Percentiles rank a stretch among this genome's conserved stretches.
Evolutionary conservation across 1,284 basidiomycete species (phyloP).

Genomic region (Moniliella sp.): DNA sequence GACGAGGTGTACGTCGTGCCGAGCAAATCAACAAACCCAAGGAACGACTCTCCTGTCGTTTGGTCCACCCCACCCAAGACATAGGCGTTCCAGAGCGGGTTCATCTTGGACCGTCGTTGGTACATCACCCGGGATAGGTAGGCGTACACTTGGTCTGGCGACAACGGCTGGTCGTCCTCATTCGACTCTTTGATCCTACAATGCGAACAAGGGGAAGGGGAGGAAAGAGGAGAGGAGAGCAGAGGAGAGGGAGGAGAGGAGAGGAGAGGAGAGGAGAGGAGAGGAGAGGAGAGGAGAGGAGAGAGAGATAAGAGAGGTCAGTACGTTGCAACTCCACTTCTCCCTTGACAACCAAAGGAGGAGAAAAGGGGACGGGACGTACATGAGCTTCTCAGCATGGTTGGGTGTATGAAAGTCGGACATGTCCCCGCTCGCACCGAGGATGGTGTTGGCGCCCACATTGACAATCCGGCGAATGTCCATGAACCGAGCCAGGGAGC

Average conservation of each 20-base stretch:
- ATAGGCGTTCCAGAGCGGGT: slow-evolving; percentile 87
- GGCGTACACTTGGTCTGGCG: slow-evolving; percentile 76
- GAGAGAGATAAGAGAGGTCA: too few relatives aligned
- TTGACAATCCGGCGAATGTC: slow-evolving; percentile 68
- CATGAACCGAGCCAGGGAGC: slow-evolving; percentile 88
- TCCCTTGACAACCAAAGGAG: background rate
- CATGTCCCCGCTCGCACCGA: slow-evolving; percentile 89
- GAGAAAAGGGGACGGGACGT: slow-evolving; percentile 1
- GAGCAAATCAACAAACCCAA: slow-evolving; percentile 84
- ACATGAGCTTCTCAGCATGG: slow-evolving; percentile 35
- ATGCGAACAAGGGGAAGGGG: too few relatives aligned
- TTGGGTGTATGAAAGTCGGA: slow-evolving; percentile 90
- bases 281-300: background rate
- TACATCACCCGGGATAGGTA: slow-evolving; percentile 84
- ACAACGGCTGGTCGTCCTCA: slow-evolving; percentile 59
- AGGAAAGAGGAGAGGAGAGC: too few relatives aligned
- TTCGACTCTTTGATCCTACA: slow-evolving; percentile 53
- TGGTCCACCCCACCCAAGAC: slow-evolving; percentile 48
- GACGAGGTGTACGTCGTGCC: slow-evolving; percentile 83
- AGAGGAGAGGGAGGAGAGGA: too few relatives aligned
- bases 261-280: too few relatives aligned
- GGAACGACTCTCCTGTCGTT: slow-evolving; percentile 19
- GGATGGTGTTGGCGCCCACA: slow-evolving; percentile 58
- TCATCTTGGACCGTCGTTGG: slow-evolving; percentile 58
- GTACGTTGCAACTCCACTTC: too few relatives aligned